Percentiles rank a stretch among this genome's conserved stretches.
These are phyloP conservation scores for Hypoxylon subgilvum DNA, from an alignment of 495 filamentous ascomycete species.

Conservation along the genomic window DNA sequence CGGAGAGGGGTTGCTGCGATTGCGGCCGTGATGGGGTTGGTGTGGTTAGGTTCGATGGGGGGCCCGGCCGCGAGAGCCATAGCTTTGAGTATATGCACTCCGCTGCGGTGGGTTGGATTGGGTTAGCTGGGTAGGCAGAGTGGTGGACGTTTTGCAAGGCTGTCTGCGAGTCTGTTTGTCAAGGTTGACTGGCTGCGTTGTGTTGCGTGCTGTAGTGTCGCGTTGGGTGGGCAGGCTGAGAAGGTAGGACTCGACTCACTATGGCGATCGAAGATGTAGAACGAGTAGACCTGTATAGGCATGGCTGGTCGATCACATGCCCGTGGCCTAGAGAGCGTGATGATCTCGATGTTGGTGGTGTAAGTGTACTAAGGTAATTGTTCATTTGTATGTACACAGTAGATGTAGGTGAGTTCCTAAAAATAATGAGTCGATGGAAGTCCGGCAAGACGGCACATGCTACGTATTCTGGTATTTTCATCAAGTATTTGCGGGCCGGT, in stretches of 20 bases:
- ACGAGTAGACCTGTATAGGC: conserved; percentile 90
- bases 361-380: neutral
- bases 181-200: neutral
- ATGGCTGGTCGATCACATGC: conserved; percentile 43
- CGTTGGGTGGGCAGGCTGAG: too few species aligned
- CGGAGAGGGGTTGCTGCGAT: conserved; percentile 19
- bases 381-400: too few species aligned
- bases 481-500: conserved; percentile 23
- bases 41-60: conserved; percentile 2
- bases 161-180: neutral
- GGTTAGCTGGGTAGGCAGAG: neutral
- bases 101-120: conserved; percentile 54
- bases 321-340: conserved; percentile 11
- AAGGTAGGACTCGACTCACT: conserved; percentile 62
- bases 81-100: conserved; percentile 96
- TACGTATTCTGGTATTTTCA: too few species aligned
- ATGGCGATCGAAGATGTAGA: conserved; percentile 98
- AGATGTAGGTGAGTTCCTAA: conserved; percentile 24
- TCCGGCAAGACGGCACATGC: conserved; percentile 34
- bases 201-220: too few species aligned
- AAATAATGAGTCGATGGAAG: conserved; percentile 19
- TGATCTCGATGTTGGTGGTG: neutral
- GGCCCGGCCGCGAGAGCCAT: conserved; percentile 56
- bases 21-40: conserved; percentile 24
- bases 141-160: neutral